Evolutionary conservation across 2,329 filamentous ascomycete genomes (phyloP).

Genomic region (Akanthomyces lecanii): DNA sequence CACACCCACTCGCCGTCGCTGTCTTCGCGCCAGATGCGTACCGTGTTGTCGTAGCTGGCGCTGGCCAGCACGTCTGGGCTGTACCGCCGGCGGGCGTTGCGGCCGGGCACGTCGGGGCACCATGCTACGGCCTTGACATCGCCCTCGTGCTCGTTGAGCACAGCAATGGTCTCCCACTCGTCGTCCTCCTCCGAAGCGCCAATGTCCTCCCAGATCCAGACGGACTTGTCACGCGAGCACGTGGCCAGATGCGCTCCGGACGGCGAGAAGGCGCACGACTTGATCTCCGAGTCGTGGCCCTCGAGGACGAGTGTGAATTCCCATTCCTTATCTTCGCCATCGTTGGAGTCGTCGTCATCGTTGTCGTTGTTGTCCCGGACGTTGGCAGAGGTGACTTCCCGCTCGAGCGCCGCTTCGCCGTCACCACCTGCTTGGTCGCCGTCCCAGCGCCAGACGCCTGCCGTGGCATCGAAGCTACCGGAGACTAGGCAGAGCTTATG

Average conservation of each 20-base stretch:
- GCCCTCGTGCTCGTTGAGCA: constrained; percentile 88
- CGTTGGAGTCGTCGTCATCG: constrained; percentile 34
- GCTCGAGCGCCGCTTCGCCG: constrained; percentile 11
- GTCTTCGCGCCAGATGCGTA: constrained; percentile 86
- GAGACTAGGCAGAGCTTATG: constrained; percentile 77
- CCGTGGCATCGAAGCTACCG: constrained; percentile 89
- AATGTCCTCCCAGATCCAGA: constrained; percentile 99
- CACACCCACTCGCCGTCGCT: constrained; percentile 88
- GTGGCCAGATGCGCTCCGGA: constrained; percentile 79
- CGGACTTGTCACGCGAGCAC: constrained; percentile 85
- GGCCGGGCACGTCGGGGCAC: constrained; percentile 66
- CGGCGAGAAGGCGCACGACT: constrained; percentile 70
- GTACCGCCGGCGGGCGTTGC: constrained; percentile 44
- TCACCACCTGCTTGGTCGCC: constrained; percentile 34
- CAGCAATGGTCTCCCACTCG: constrained; percentile 94
- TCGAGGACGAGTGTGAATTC: constrained; percentile 88
- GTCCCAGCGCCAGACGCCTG: constrained; percentile 74
- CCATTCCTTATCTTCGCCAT: constrained; percentile 76
- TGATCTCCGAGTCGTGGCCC: constrained; percentile 92
- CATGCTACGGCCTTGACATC: constrained; percentile 94
- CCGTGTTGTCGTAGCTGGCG: constrained; percentile 90
- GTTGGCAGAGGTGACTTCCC: constrained; percentile 9
- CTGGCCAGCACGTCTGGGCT: constrained; percentile 74
- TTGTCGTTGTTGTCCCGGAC: constrained; percentile 21
- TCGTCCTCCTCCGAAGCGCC: constrained; percentile 70